Percentiles rank a stretch among this genome's conserved stretches.
These are phyloP conservation scores for Cryphonectria radicalis DNA, from an alignment of 2,329 filamentous ascomycete genomes.

Conservation along the genomic window DNA sequence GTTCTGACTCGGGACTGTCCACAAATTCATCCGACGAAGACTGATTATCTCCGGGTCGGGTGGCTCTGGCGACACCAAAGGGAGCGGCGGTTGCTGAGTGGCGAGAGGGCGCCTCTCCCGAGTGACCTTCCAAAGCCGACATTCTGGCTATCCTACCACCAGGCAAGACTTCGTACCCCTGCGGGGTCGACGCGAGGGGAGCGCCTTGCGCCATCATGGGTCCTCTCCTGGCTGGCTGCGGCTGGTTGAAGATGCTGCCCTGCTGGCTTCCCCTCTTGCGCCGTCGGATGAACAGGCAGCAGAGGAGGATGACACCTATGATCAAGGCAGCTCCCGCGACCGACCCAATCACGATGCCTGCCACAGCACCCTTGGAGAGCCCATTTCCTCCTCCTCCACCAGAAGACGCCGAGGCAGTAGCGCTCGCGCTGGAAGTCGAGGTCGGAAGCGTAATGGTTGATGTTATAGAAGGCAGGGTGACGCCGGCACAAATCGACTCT, in stretches of 20 bases:
- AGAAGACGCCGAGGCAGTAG: conserved; percentile 41
- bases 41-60: conserved; percentile 55
- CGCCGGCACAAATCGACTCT: conserved; percentile 72
- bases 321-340: conserved; percentile 72
- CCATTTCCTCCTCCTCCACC: conserved; percentile 37
- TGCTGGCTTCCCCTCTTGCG: conserved; percentile 64
- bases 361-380: conserved; percentile 85
- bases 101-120: conserved; percentile 62
- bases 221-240: conserved; percentile 69
- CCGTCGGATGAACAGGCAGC: conserved; percentile 55
- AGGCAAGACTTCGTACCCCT: conserved; percentile 75
- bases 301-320: conserved; percentile 70
- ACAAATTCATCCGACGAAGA: conserved; percentile 75
- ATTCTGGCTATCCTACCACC: conserved; percentile 92
- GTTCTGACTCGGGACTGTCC: conserved; percentile 72
- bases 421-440: conserved; percentile 48
- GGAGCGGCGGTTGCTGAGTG: conserved; percentile 52
- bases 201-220: conserved; percentile 46
- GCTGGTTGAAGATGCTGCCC: conserved; percentile 86
- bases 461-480: conserved; percentile 78
- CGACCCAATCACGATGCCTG: conserved; percentile 85
- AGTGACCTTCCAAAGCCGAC: conserved; percentile 85
- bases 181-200: conserved; percentile 40
- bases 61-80: conserved; percentile 51
- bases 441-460: conserved; percentile 68